Base-by-base conservation (phyloP, 1,284 basidiomycete species). In the Austroboletus novae-zelandiae region DNA sequence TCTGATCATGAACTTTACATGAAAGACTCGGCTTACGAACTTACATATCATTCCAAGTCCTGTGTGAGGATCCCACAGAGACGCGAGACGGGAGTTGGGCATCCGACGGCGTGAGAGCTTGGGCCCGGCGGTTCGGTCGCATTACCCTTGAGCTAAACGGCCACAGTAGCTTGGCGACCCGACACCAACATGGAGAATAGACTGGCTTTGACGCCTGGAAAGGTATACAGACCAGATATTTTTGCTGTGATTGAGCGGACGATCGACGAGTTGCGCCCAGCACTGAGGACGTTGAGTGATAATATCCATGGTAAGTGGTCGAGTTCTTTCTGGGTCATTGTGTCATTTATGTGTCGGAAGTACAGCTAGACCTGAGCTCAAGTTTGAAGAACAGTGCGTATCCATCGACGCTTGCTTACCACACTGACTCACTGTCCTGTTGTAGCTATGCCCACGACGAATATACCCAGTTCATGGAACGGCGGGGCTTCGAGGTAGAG, bases 211-310 rank as follows among this genome's bases (percentile, higher is more conserved):
- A 20, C 36, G 7, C 8, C 27, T 7, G 65, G 60, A 13, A 23
- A 61, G 5, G 65, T 67, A 18, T 62, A 66, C 34, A 58, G 64
- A 27, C 62, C 71, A 0, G 74, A 75, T 14, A 61, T 76, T 5
- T 65, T 84, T 25, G 65, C 79, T 48, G 77, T 78, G 2, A 83
- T 89, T 47, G 81, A 84, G 49, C 64, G 67, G 17, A 76, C 72
- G 43, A 74, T 90, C 39, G 76, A 81, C 47, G 71, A 64, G 10
- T 67, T 85, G n/a, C 74, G 79, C 49, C 65, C 65, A 0, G 78
- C 82, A 47, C 68, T 90, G 50, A 71, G 83, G 43, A 65, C 65
- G 41, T 68, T 90, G 17, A 89, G 83, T 62, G 65, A 88, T 25
- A 80, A 85, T 59, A 88, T 91, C 18, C 86, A 86, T 59, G 76